phyloP scores from a whole-genome alignment of 495 filamentous ascomycete genomes.

The Sordaria brevicollis region DNA sequence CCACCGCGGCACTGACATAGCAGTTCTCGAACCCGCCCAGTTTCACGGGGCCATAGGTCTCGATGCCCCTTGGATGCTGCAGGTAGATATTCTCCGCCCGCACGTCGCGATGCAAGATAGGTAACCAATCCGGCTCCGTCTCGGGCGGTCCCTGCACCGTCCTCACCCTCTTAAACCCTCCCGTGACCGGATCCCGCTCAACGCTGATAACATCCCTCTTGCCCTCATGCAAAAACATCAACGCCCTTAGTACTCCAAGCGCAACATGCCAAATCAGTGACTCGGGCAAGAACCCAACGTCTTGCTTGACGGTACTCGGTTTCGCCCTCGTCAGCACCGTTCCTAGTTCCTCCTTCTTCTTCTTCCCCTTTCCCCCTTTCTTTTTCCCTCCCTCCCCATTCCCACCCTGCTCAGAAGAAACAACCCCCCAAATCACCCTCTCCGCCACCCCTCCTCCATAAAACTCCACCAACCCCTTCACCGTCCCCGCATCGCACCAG shows the following conservation, averaged over 20 bases:
- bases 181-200: not conserved
- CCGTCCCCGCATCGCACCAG: slow-evolving; percentile 28
- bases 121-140: slow-evolving; percentile 29
- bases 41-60: slow-evolving; percentile 40
- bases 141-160: not conserved
- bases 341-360: not conserved
- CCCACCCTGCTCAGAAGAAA: no score
- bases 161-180: slow-evolving; percentile 3
- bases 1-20: not conserved
- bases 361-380: not conserved
- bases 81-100: slow-evolving; percentile 33
- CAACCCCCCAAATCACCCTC: not conserved
- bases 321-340: not conserved
- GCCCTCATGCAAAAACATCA: slow-evolving; percentile 36
- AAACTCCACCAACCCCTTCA: slow-evolving; percentile 20
- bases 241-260: slow-evolving; percentile 24
- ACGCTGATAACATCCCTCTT: slow-evolving; percentile 10
- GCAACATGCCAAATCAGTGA: slow-evolving; percentile 36
- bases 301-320: not conserved
- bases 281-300: slow-evolving; percentile 25
- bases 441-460: not conserved
- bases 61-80: slow-evolving; percentile 28
- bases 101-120: slow-evolving; percentile 35
- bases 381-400: no score
- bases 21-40: slow-evolving; percentile 31